Evolutionary conservation across 345 rosid species (phyloP).

Genomic region (Anacardium occidentale): DNA sequence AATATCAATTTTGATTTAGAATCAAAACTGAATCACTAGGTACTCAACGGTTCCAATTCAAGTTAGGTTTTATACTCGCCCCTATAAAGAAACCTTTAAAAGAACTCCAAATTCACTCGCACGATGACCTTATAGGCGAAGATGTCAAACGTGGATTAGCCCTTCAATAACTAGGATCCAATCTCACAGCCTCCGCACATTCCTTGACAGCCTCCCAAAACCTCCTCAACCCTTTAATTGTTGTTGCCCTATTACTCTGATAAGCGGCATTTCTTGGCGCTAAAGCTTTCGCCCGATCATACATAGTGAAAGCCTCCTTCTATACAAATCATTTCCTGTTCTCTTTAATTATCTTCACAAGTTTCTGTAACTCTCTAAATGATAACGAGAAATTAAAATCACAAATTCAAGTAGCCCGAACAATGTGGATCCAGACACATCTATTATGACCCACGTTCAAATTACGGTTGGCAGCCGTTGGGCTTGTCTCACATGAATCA

Average conservation of each 20-base stretch:
- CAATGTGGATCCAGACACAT: slow-evolving; percentile 41
- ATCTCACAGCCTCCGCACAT: slow-evolving; percentile 71
- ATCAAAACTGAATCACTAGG: too few relatives aligned
- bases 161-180: slow-evolving; percentile 74
- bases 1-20: too few relatives aligned
- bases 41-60: too few relatives aligned
- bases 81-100: background rate
- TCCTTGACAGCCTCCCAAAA: slow-evolving; percentile 77
- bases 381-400: too few relatives aligned
- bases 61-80: too few relatives aligned
- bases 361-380: too few relatives aligned
- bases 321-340: slow-evolving; percentile 76
- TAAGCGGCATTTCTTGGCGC: slow-evolving; percentile 69
- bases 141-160: slow-evolving; percentile 86
- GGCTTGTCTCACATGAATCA: slow-evolving; percentile 51
- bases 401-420: too few relatives aligned
- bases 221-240: slow-evolving; percentile 58
- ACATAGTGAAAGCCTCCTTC: slow-evolving; percentile 71
- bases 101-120: slow-evolving; percentile 2
- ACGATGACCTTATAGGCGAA: slow-evolving; percentile 71
- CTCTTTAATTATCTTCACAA: slow-evolving; percentile 67
- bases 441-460: slow-evolving; percentile 37
- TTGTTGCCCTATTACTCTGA: slow-evolving; percentile 78
- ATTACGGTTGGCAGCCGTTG: slow-evolving; percentile 38
- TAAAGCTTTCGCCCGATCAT: slow-evolving; percentile 74